Evolutionary conservation across 2,329 filamentous ascomycete species (phyloP).

Genomic region (Fusarium goolgardi): DNA sequence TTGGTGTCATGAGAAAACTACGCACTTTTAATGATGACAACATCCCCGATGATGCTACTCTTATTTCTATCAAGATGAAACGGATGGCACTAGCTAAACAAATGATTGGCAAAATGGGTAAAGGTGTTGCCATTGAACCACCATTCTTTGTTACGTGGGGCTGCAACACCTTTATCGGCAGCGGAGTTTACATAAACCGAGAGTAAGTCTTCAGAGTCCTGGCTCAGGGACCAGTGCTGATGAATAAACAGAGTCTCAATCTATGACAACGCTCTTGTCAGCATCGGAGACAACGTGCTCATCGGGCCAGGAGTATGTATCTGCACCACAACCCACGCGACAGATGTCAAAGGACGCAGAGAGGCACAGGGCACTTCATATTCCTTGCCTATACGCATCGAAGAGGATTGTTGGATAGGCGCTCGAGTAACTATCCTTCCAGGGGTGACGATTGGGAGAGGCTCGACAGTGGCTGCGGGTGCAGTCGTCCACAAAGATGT

Average conservation of each 20-base stretch:
- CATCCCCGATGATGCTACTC: constrained; percentile 4
- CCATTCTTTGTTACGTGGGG: constrained; percentile 28
- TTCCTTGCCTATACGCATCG: constrained; percentile 19
- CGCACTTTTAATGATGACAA: constrained; percentile 12
- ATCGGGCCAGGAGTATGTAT: constrained; percentile 24
- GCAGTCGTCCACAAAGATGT: constrained; percentile 20
- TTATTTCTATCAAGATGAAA: constrained; percentile 1
- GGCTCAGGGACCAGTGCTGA: fast-evolving
- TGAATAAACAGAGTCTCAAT: neutral
- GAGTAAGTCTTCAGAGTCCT: neutral
- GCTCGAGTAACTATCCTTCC: constrained; percentile 13
- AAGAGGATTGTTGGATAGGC: constrained; percentile 25
- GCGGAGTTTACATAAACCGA: constrained; percentile 22
- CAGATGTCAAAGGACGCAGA: neutral
- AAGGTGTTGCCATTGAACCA: constrained; percentile 1
- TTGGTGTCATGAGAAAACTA: neutral
- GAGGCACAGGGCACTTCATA: constrained; percentile 12
- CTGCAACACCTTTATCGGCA: constrained; percentile 18
- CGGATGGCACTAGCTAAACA: constrained; percentile 16
- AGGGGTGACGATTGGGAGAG: constrained; percentile 17
- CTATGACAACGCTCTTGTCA: constrained; percentile 20
- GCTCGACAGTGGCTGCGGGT: constrained; percentile 18
- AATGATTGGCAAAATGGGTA: constrained; percentile 4
- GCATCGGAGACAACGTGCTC: constrained; percentile 1
- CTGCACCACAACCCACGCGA: constrained; percentile 12